phyloP scores from a whole-genome alignment of 2,329 filamentous ascomycete species.

The Exophiala viscosa region DNA sequence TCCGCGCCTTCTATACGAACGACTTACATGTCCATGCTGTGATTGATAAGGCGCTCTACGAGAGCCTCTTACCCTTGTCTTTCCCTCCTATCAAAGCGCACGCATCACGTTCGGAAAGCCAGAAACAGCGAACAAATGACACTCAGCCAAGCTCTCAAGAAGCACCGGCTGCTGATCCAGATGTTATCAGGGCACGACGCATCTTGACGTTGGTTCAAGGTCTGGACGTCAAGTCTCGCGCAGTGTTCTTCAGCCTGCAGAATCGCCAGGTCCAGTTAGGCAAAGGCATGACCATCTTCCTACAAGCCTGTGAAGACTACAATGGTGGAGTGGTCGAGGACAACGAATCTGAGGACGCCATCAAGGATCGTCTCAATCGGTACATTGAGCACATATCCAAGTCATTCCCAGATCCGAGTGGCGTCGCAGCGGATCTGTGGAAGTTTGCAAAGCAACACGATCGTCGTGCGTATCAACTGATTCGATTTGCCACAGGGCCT shows the following conservation, averaged over 20 bases:
- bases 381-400: constrained; percentile 70
- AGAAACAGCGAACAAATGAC: constrained; percentile 49
- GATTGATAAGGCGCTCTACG: constrained; percentile 79
- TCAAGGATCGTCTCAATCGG: constrained; percentile 66
- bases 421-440: constrained; percentile 72
- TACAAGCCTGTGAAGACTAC: constrained; percentile 81
- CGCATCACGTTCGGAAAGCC: constrained; percentile 39
- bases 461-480: constrained; percentile 80
- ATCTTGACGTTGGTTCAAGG: constrained; percentile 77
- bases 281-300: constrained; percentile 68
- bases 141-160: constrained; percentile 37
- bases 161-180: constrained; percentile 38
- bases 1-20: constrained; percentile 86
- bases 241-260: constrained; percentile 84
- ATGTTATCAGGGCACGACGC: constrained; percentile 73
- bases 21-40: constrained; percentile 80
- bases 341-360: constrained; percentile 62
- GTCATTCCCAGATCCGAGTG: constrained; percentile 70
- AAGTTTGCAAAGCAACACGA: constrained; percentile 92
- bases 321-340: constrained; percentile 79
- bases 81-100: constrained; percentile 70
- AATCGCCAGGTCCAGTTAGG: constrained; percentile 71
- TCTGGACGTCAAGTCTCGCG: constrained; percentile 72
- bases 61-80: constrained; percentile 81
- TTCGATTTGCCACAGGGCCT: constrained; percentile 77